These are phyloP conservation scores for Beauveria brongniartii DNA, from an alignment of 2,329 filamentous ascomycete species.

Conservation along the genomic window DNA sequence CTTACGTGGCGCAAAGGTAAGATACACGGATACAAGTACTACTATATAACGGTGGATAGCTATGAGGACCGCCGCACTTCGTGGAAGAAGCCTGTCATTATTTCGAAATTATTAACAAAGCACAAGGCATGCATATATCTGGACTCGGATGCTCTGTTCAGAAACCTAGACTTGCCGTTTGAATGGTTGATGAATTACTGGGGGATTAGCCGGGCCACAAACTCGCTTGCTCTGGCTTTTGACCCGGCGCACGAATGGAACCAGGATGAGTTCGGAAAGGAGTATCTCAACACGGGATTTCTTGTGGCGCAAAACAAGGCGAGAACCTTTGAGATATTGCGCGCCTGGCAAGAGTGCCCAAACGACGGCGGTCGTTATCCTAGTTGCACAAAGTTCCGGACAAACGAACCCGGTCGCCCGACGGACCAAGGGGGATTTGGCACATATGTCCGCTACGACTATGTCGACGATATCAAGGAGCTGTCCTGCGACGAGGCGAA, in stretches of 20 bases:
- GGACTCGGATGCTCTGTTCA: constrained; percentile 38
- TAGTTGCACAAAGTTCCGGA: constrained; percentile 30
- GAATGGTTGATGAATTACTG: constrained; percentile 42
- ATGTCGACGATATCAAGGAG: constrained; percentile 30
- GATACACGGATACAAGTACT: constrained; percentile 40
- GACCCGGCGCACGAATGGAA: constrained; percentile 31
- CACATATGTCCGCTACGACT: constrained; percentile 35
- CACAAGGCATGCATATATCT: constrained; percentile 36
- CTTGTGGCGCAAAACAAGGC: constrained; percentile 44
- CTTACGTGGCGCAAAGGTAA: constrained; percentile 22
- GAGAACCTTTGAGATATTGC: constrained; percentile 38
- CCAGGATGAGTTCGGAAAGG: constrained; percentile 30
- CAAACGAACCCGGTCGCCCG: constrained; percentile 27
- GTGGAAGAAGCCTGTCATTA: constrained; percentile 37
- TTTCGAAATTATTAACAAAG: constrained; percentile 33
- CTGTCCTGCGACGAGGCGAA: constrained; percentile 36
- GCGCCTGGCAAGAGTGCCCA: constrained; percentile 38
- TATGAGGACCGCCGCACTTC: constrained; percentile 34
- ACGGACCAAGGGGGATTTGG: constrained; percentile 38
- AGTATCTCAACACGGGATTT: constrained; percentile 45
- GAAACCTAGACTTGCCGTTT: constrained; percentile 34
- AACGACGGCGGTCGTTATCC: constrained; percentile 30
- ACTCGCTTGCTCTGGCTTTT: constrained; percentile 33
- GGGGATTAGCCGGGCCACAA: constrained; percentile 29
- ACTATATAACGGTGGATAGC: constrained; percentile 31